Evolutionary conservation across 257 asterid species (phyloP), one percentile per base, ranked within the genome.

Genomic region (Solanum arcanum): DNA sequence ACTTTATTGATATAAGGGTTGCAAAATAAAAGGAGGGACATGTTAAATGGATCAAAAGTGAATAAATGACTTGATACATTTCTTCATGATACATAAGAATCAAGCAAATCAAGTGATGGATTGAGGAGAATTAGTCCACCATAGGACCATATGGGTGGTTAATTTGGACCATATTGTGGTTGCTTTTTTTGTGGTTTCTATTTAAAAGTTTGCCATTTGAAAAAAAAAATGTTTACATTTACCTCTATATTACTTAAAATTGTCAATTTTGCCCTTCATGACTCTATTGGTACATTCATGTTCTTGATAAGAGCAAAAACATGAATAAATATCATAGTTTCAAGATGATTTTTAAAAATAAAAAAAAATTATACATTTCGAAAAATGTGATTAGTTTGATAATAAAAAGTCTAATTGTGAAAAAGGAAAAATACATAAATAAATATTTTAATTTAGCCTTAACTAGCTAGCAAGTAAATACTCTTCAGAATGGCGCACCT

Each of bases 381-480:
- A 0, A 29, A 10, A 5, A 3, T 1, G 1, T 15, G 23, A 0
- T 29, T 4, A 29, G 7, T 14, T 29, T 27, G 1, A 16, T 11
- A 39, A 35, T 2, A 16, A 33, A 35, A 33, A 35, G 75, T 35
- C 9, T 73, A 35, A 73, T 73, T 35, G 11, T 33, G 2, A 33
- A 70, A 70, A 70, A 70, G 16, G 8, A 9, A 7, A 0, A 31
- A 70, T 70, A 16, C 2, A 13, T 66, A 0, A 9, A 66, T 13
- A 66, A 13, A 66, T 0, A 66, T 27, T 1, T 66, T 25, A 27
- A 2, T 13, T 25, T 5, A 1, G 3, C 6, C 4, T 66, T 3
- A 27, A 12, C 0, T 23, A 0, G 1, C 3, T 10, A 0, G 0
- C 7, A 62, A 6, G 0, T 66, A 27, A 27, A 27, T 2, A 27